These are phyloP conservation scores for Talaromyces funiculosus DNA, from an alignment of 2,329 filamentous ascomycete species.

Conservation along the genomic window DNA sequence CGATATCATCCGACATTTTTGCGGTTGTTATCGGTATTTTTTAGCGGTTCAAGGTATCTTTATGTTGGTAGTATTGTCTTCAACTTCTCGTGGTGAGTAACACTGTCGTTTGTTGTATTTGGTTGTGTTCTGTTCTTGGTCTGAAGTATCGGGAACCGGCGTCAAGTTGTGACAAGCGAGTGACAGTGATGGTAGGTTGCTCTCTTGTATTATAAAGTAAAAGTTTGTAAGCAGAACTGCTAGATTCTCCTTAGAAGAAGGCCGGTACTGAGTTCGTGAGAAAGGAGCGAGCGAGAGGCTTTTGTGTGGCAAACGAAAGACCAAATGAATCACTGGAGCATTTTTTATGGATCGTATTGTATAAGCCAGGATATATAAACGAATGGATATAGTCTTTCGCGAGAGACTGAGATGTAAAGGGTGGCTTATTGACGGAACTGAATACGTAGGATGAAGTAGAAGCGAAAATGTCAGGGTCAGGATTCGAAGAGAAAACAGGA, in stretches of 20 bases:
- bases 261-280: background rate
- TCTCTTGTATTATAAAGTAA: background rate
- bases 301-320: background rate
- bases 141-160: background rate
- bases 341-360: background rate
- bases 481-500: background rate
- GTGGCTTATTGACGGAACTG: background rate
- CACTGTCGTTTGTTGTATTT: background rate
- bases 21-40: background rate
- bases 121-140: background rate
- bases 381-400: background rate
- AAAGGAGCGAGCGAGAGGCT: background rate
- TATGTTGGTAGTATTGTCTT: background rate
- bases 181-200: background rate
- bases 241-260: background rate
- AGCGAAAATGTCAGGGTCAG: background rate
- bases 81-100: too few relatives aligned
- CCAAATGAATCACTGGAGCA: background rate
- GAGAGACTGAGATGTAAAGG: background rate
- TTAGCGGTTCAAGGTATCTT: background rate
- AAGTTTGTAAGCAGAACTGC: too few relatives aligned
- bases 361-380: background rate
- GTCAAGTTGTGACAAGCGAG: background rate
- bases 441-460: background rate
- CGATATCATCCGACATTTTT: conserved; percentile 5